phyloP scores from a whole-genome alignment of 2,329 filamentous ascomycete species.

The Biscogniauxia sp. region DNA sequence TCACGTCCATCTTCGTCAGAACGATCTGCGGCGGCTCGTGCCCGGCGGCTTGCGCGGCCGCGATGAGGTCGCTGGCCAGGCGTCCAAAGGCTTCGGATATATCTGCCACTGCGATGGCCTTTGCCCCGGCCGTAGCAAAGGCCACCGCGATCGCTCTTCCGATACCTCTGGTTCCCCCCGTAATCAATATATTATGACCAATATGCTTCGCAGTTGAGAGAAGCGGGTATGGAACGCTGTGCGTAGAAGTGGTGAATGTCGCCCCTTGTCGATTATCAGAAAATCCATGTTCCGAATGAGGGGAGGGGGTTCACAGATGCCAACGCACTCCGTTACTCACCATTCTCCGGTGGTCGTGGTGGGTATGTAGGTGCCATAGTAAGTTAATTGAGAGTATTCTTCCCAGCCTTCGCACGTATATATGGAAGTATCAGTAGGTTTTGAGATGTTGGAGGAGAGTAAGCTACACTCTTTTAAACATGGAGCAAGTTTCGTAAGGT shows the following conservation, averaged over 20 bases:
- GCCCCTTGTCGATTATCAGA: slow-evolving; percentile 14
- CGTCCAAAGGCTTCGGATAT: slow-evolving; percentile 15
- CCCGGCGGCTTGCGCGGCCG: slow-evolving; percentile 16
- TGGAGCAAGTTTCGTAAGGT: no score
- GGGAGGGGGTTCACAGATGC: background rate
- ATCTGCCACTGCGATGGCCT: slow-evolving; percentile 21
- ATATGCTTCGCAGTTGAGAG: slow-evolving; percentile 7
- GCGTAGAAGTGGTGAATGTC: slow-evolving; percentile 13
- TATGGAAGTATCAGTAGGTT: no score
- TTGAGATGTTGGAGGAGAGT: background rate
- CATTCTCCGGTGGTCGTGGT: slow-evolving; percentile 8
- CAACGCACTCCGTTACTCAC: slow-evolving; percentile 1
- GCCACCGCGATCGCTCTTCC: slow-evolving; percentile 17
- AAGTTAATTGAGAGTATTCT: background rate
- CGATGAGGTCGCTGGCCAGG: slow-evolving; percentile 16
- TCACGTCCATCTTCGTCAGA: slow-evolving; percentile 14
- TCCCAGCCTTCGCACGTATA: background rate
- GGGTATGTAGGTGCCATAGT: slow-evolving; percentile 11
- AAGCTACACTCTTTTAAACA: background rate
- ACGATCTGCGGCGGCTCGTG: slow-evolving; percentile 14
- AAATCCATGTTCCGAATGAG: background rate
- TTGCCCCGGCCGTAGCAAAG: slow-evolving; percentile 22
- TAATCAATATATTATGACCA: slow-evolving; percentile 20
- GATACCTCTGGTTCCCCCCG: slow-evolving; percentile 21
- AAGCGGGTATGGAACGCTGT: slow-evolving; percentile 12